Evolutionary conservation across 108 stramenopile species (phyloP), one percentile per base, ranked within the genome.

Genomic region (Skeletonema menzelii): DNA sequence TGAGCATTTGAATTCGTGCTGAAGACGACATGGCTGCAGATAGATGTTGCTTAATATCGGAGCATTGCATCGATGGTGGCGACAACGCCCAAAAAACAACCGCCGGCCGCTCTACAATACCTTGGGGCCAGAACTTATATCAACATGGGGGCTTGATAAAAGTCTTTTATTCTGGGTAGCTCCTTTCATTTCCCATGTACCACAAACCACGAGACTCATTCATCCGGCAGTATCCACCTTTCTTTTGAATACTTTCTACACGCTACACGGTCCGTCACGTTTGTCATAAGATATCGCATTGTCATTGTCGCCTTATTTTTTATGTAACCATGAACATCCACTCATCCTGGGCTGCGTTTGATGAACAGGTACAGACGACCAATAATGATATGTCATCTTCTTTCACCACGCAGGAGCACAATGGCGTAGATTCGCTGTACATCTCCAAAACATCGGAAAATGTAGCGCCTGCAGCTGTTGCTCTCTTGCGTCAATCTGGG

Each of bases 321-420:
- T 3, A 2, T 15, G n/a, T 3, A 42, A 42, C 22, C 13, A 77
- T 77, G 76, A 62, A 77, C 38, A 60, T 53, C 56, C 70, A 70
- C 8, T 63, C 64, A 64, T 69, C 76, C 4, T 77, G 76, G 76
- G 70, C 76, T 10, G 35, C 76, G 7, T 77, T 69, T 37, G 76
- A 77, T 26, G 26, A 70, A 34, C 69, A 63, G 20, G 68, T 59
- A 31, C n/a, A 34, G 32, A 14, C 35, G 0, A 37, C 17, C 2
- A 15, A 27, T 3, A 34, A 11, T 46, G 8, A 26, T 31, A 8
- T 1, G 17, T 15, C 7, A 8, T 17, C 56, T 4, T 26, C 60
- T 35, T 15, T 27, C 20, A 13, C 59, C 6, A 17, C 40, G 22
- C 49, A 7, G 22, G 15, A 53, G 19, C 49, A 53, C 7, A 53